Evolutionary conservation across 164 flowering plant genomes (phyloP), one percentile per base, ranked within the genome.

Genomic region (Macadamia tetraphylla): DNA sequence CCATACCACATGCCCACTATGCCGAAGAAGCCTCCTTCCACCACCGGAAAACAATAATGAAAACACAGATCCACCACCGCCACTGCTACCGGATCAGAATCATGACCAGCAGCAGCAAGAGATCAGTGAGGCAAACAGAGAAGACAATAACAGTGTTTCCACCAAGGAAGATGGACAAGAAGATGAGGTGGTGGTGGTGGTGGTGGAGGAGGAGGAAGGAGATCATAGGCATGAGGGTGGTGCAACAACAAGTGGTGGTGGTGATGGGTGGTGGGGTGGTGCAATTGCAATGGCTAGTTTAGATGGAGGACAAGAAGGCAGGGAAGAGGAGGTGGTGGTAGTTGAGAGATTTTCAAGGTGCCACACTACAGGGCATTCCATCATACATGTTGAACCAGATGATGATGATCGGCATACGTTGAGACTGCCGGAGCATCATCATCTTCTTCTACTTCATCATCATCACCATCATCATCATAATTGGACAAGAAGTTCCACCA

Each of bases 1-100:
- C 3, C 97, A 89, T 70, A 83, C 79, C 12, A 84, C 97, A 0
- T 93, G 98, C 58, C 97, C 96, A 0, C 90, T 88, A 30, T 93
- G 96, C 72, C 89, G 98, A 0, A 12, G 80, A 1, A 68, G 74
- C 42, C 91, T 88, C 2, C 85, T 86, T 32, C 18, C 74, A 0
- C 59, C 60, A 12, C 43, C 73, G 13, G 77, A 63, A n/a, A 69
- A 73, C 40, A 35, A 35, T 35, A 29, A 52, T 23, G 23, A 23
- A 23, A 23, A 23, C 72, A 8, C 65, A 66, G 7, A 40, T 68
- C 29, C 43, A 52, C 13, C 65, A 15, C 23, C 23, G 23, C 23
- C 23, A 23, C 23, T 23, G 23, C 23, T 23, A 23, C 23, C 23
- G 23, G 23, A 23, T 23, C 23, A 23, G 23, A 23, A 23, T 23